phyloP scores from a whole-genome alignment of 1,139 yeast genomes.

The Tardiomyces digboiensis region DNA sequence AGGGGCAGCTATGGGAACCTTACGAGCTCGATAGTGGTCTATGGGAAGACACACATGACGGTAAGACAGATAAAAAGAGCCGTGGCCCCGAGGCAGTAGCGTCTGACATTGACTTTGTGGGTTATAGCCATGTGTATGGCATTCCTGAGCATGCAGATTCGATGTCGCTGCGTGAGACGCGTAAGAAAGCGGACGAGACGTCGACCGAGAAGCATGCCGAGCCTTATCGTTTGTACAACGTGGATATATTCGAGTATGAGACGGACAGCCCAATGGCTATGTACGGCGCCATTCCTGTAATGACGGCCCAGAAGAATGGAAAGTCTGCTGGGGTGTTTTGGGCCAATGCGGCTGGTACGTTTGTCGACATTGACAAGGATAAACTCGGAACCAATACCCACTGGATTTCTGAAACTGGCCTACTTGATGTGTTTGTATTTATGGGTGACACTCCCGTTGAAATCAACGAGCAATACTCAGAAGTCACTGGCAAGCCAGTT shows the following conservation, averaged over 20 bases:
- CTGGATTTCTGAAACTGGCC: slow-evolving; percentile 92
- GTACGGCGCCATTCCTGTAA: slow-evolving; percentile 91
- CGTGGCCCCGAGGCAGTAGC: slow-evolving; percentile 91
- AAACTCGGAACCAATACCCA: slow-evolving; percentile 38
- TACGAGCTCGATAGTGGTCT: slow-evolving; percentile 23
- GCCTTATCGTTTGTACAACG: slow-evolving; percentile 85
- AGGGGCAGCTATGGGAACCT: slow-evolving; percentile 8
- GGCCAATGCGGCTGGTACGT: slow-evolving; percentile 92
- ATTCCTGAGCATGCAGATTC: slow-evolving; percentile 94
- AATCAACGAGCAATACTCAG: slow-evolving; percentile 54
- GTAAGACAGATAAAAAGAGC: slow-evolving; percentile 49
- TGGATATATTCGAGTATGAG: slow-evolving; percentile 92
- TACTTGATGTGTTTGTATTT: slow-evolving; percentile 64
- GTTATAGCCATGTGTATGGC: slow-evolving; percentile 65
- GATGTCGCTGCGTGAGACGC: slow-evolving; percentile 61
- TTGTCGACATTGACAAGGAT: slow-evolving; percentile 53
- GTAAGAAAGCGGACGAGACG: slow-evolving; percentile 14
- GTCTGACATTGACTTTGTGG: slow-evolving; percentile 58
- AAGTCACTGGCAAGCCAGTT: slow-evolving; percentile 62
- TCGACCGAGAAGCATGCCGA: slow-evolving; percentile 33
- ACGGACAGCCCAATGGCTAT: slow-evolving; percentile 73
- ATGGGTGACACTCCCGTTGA: slow-evolving; percentile 53
- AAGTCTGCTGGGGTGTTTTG: slow-evolving; percentile 74
- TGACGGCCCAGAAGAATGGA: slow-evolving; percentile 56
- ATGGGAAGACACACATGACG: slow-evolving; percentile 34